Percentiles rank a stretch among this genome's conserved stretches.
These are phyloP conservation scores for Fusarium stilboides DNA, from an alignment of 2,329 filamentous ascomycete species.

Conservation along the genomic window DNA sequence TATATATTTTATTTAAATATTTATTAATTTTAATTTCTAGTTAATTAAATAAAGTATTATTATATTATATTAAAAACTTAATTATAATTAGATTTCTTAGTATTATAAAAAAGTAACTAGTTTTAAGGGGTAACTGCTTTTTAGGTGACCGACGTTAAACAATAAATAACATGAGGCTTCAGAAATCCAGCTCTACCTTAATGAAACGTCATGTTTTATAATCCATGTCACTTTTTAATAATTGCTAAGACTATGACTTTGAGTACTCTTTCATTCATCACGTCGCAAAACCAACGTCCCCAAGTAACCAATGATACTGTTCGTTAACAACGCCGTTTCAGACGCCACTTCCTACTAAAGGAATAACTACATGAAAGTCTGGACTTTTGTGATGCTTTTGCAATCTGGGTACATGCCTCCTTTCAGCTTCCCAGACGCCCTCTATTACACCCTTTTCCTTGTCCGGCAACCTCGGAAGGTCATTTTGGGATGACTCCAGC, in stretches of 20 bases:
- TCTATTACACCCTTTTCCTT: slow-evolving; percentile 50
- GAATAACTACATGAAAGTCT: slow-evolving; percentile 51
- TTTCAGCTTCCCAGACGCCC: slow-evolving; percentile 42
- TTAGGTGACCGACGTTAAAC: not conserved
- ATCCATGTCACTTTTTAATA: not conserved
- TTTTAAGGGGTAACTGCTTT: no score
- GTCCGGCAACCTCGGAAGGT: slow-evolving; percentile 44
- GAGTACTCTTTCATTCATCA: slow-evolving; percentile 2
- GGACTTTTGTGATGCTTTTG: slow-evolving; percentile 51
- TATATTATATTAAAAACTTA: no score
- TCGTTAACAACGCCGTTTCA: slow-evolving; percentile 50
- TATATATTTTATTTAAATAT: no score
- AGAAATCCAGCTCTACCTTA: not conserved
- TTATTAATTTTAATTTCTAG: no score
- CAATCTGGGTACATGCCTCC: slow-evolving; percentile 39
- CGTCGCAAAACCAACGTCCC: not conserved
- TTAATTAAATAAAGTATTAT: no score
- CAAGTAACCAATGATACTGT: slow-evolving; percentile 41
- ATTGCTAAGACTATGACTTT: not conserved
- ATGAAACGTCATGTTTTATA: not conserved
- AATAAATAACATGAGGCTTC: slow-evolving; percentile 6
- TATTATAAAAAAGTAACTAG: no score
- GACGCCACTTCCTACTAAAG: slow-evolving; percentile 49
- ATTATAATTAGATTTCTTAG: no score
- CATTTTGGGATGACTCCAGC: slow-evolving; percentile 34